Evolutionary conservation across 2,329 filamentous ascomycete species (phyloP), one percentile per base, ranked within the genome.

Genomic region (Emergomyces orientalis): DNA sequence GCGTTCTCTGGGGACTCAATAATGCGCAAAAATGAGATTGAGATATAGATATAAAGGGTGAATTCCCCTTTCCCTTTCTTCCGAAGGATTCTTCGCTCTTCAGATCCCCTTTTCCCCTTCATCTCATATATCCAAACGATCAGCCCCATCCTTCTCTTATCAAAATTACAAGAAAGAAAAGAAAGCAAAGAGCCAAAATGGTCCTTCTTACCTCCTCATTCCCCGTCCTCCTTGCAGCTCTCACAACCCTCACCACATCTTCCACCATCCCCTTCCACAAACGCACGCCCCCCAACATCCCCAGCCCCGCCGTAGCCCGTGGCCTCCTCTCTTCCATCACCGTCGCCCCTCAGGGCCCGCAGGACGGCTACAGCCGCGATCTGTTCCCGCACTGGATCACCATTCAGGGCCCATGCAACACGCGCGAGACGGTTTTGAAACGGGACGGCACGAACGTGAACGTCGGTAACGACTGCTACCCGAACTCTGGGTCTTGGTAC

Each of bases 341-440:
- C 0, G 86, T 89, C 22, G 78, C 79, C 3, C 74, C 82, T 0
- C 76, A 82, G 51, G 81, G 81, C 43, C 80, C 84, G 59, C 80
- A 82, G 56, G 77, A 76, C 64, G 78, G 78, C 25, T 91, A 91
- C 75, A 77, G 81, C 63, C 86, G 89, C 60, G 81, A 84, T 68
- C 75, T 86, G 60, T 92, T 92, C 76, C 86, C 86, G 2, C 84
- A 86, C 74, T 91, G 88, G 88, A 83, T 81, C 67, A 86, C 84
- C 37, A 81, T 86, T 69, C 77, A 75, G 17, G 88, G 87, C 9
- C 75, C 76, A 5, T 94, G 90, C 81, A 86, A 91, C 76, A 88
- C 88, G 25, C 80, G 84, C 61, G 89, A 92, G 71, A 83, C 80
- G 1, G 88, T 93, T 43, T 81, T 93, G 32, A 82, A 86, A 75